Base-by-base conservation (phyloP, 164 flowering plant genomes). In the Magnolia officinalis region DNA sequence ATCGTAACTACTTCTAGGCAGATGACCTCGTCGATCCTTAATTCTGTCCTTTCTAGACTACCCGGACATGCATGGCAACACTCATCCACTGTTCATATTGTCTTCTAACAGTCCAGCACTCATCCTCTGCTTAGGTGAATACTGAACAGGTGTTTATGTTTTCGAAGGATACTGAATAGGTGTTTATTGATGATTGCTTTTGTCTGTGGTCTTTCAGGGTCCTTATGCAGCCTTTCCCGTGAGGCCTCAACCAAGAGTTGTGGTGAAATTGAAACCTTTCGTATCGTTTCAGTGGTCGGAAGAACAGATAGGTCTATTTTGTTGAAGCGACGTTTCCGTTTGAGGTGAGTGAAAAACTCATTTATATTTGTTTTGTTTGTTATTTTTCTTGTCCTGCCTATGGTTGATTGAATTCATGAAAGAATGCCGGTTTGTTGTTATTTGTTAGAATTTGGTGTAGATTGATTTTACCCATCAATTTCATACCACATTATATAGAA, bases 211-310 rank as follows among this genome's bases (percentile, higher is more conserved):
- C 24, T 37, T 68, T 19, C 71, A 68, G 71, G 71, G 49, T 26
- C 14, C 50, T 14, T 68, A 29, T 68, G 71, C 19, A 68, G 31
- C 50, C n/a, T 68, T 29, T 31, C 19, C 71, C 11, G 16, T 72
- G 2, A 84, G 80, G 59, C 74, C 81, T 52, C 59, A 72, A 49
- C 77, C 83, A 67, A 72, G 85, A 85, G 79, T 74, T 79, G 80
- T 75, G 24, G 73, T 84, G 73, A 82, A 75, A 26, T 64, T 79
- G 70, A 87, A 79, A 78, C 75, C 81, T 20, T 76, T 14, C 72
- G 75, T 84, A 64, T 73, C 81, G 18, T 68, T 77, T 79, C 82
- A 70, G 2, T 77, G 73, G 73, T 78, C 74, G 84, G 80, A 64
- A 81, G 74, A 73, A 71, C 66, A n/a, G 80, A 80, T 70, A 77